A percentile compares a stretch with the other conserved stretches of the same genome.
Evolutionary conservation across 2,329 filamentous ascomycete genomes (phyloP).

Genomic region (Curvularia sp.): DNA sequence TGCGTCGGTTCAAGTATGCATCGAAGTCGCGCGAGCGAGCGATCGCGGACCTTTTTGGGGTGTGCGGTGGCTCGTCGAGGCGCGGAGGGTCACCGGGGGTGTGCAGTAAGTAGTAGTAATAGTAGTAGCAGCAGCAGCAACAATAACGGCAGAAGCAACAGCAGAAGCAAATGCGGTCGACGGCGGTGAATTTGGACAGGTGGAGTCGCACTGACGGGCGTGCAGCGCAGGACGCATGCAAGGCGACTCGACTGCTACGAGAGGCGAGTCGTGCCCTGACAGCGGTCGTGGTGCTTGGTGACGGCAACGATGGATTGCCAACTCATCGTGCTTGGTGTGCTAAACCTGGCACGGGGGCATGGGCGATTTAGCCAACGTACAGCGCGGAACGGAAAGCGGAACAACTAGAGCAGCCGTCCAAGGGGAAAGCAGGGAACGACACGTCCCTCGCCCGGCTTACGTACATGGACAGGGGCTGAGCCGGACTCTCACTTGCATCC

Average conservation of each 20-base stretch:
- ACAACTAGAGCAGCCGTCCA: slow-evolving; percentile 12
- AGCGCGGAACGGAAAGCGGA: slow-evolving; percentile 19
- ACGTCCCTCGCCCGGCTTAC: not conserved
- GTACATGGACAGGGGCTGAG: not conserved
- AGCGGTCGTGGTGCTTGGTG: slow-evolving; percentile 13
- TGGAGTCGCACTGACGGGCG: slow-evolving; percentile 18
- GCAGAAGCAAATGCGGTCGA: slow-evolving; percentile 13
- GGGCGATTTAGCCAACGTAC: slow-evolving; percentile 17
- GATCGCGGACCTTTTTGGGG: slow-evolving; percentile 8
- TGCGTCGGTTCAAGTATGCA: slow-evolving; percentile 13
- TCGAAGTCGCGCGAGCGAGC: slow-evolving; percentile 15
- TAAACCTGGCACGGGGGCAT: slow-evolving; percentile 23
- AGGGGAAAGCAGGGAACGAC: slow-evolving; percentile 15
- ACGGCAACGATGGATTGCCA: slow-evolving; percentile 20
- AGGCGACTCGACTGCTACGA: slow-evolving; percentile 21
- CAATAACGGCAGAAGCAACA: not conserved
- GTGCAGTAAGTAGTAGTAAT: not conserved
- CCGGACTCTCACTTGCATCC: not conserved
- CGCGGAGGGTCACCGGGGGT: slow-evolving; percentile 4
- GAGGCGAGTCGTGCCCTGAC: slow-evolving; percentile 4
- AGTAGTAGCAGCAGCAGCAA: not conserved
- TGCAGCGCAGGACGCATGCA: slow-evolving; percentile 19
- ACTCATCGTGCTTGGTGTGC: slow-evolving; percentile 24
- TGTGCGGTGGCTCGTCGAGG: slow-evolving; percentile 5
- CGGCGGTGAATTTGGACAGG: slow-evolving; percentile 12